phyloP scores from a whole-genome alignment of 805 yeast genomes.

The Dipodascus albidus region DNA sequence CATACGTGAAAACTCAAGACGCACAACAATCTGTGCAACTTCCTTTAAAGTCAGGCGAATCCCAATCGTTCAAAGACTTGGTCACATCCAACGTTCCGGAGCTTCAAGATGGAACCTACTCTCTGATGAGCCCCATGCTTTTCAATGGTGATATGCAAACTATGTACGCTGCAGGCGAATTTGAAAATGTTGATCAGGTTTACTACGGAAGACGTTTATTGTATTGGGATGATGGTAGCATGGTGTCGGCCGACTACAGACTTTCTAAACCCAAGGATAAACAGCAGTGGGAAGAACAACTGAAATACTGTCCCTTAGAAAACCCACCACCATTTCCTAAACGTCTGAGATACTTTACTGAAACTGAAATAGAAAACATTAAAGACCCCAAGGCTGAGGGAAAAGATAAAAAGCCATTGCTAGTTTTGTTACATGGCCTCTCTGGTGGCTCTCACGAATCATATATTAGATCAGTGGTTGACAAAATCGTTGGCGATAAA shows the following conservation, averaged over 20 bases:
- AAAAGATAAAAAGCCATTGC: constrained; percentile 41
- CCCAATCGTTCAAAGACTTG: constrained; percentile 20
- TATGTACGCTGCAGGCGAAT: constrained; percentile 48
- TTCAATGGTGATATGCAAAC: constrained; percentile 75
- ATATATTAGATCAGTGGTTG: constrained; percentile 51
- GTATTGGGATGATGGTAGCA: constrained; percentile 55
- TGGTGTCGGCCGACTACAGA: constrained; percentile 65
- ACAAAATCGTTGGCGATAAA: constrained; percentile 25
- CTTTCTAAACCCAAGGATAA: constrained; percentile 28
- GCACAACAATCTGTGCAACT: constrained; percentile 28
- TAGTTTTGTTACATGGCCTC: constrained; percentile 62
- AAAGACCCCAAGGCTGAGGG: constrained; percentile 14
- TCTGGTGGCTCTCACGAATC: constrained; percentile 82
- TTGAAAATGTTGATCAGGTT: constrained; percentile 40
- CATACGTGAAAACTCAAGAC: constrained; percentile 13
- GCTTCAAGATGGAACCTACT: constrained; percentile 35
- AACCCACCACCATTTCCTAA: constrained; percentile 32
- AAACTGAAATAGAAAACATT: constrained; percentile 31
- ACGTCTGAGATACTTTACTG: constrained; percentile 41
- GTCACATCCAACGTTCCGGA: constrained; percentile 32
- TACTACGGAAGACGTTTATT: constrained; percentile 73
- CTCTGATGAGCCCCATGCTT: constrained; percentile 50
- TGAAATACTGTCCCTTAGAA: constrained; percentile 21
- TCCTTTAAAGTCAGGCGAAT: constrained; percentile 17
- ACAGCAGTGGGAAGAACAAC: constrained; percentile 25